Percentiles rank a stretch among this genome's conserved stretches.
These are phyloP conservation scores for Brassica juncea DNA, from an alignment of 345 rosid genomes.

Conservation along the genomic window DNA sequence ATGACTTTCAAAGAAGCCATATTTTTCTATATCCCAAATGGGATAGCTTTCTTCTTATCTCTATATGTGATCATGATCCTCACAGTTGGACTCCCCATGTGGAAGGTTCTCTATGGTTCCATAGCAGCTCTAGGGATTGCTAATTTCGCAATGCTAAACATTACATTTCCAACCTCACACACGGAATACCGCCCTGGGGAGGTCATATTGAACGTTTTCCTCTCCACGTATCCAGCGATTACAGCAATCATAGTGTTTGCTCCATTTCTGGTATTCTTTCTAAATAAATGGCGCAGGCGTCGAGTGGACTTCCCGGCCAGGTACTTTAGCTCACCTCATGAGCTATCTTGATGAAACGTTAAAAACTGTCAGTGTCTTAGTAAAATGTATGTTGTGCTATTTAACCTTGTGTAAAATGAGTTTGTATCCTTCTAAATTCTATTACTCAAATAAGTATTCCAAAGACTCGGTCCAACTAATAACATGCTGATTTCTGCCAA, in stretches of 20 bases:
- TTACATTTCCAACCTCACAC: background rate
- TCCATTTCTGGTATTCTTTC: background rate
- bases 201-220: background rate
- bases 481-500: too few species aligned
- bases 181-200: background rate
- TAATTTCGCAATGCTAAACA: background rate
- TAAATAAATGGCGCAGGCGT: background rate
- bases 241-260: background rate
- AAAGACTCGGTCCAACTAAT: too few species aligned
- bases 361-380: background rate
- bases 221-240: background rate
- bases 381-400: background rate
- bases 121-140: background rate
- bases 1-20: background rate
- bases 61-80: conserved; percentile 18
- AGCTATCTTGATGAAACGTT: background rate
- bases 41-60: conserved; percentile 23
- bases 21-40: background rate
- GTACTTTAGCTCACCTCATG: conserved; percentile 9
- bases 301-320: conserved; percentile 10
- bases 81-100: conserved; percentile 27
- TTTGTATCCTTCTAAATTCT: background rate
- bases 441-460: too few species aligned
- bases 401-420: background rate
- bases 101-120: conserved; percentile 1